phyloP scores from a whole-genome alignment of 148 eudicot species.

The Diospyros kaki region DNA sequence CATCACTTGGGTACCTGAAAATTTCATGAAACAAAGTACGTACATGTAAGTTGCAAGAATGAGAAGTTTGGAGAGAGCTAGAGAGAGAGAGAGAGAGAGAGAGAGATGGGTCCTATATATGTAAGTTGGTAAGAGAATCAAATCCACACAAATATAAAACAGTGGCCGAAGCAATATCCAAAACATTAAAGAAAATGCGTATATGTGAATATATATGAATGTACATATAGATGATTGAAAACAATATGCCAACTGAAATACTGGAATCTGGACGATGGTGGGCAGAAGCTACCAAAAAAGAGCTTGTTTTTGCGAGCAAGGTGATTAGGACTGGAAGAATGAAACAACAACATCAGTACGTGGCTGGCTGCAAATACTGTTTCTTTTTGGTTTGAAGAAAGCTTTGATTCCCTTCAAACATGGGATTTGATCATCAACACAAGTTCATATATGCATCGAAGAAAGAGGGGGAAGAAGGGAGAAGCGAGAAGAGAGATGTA shows the following conservation, averaged over 20 bases:
- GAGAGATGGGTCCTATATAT: constrained; percentile 27
- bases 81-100: constrained; percentile 9
- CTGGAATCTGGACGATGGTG: constrained; percentile 30
- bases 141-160: constrained; percentile 31
- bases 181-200: neutral
- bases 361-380: constrained; percentile 5
- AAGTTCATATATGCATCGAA: too few relatives aligned
- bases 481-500: neutral
- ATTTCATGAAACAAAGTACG: constrained; percentile 4
- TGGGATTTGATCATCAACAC: neutral
- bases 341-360: neutral
- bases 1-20: constrained; percentile 96
- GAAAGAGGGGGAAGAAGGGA: too few relatives aligned
- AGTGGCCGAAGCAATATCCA: constrained; percentile 13
- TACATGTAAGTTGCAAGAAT: neutral
- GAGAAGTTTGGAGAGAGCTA: neutral
- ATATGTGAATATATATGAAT: neutral
- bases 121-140: constrained; percentile 22
- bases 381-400: constrained; percentile 4
- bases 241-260: constrained; percentile 21
- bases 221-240: constrained; percentile 11
- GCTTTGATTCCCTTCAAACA: neutral
- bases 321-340: constrained; percentile 16
- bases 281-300: constrained; percentile 19
- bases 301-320: constrained; percentile 2